Evolutionary conservation across 495 filamentous ascomycete genomes (phyloP), one percentile per base, ranked within the genome.

Genomic region (Peziza echinospora): DNA sequence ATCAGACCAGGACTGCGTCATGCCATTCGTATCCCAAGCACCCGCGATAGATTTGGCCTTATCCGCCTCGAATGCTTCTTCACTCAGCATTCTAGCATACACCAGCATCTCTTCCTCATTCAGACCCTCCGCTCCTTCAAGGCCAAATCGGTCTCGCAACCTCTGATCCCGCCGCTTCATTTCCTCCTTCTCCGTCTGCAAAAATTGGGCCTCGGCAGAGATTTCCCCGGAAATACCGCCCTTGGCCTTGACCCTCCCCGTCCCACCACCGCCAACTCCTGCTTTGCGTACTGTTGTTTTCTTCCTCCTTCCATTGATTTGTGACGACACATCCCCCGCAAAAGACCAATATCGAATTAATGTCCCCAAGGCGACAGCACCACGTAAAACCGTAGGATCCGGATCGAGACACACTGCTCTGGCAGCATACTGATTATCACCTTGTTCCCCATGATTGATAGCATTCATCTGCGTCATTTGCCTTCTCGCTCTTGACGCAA

Each of bases 261-360:
- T 37, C 30, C 43, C 71, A 71, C 34, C 77, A 72, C 17, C 74
- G 65, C 21, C 71, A 66, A 48, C 77, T 72, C 53, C 80, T 80
- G 43, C 46, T 50, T 48, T 24, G 44, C 48, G 26, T 44, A 25
- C 28, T 49, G 30, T 17, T 7, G 13, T 50, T 41, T 51, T 60
- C 16, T 44, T 43, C 10, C 30, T 21, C 52, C 63, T 71, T 22
- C 63, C 63, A 48, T 78, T 75, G 55, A 76, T 78, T 47, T 78
- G 67, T 58, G 80, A 77, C 5, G 71, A 71, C 25, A 65, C 63
- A 10, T 67, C 62, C 24, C 85, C 87, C 57, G 82, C 92, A 59
- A 92, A 94, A 16, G 79, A 77, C 89, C 89, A 97, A 59, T 85
- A 94, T 26, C 83, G 78, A 7, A 97, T 64, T 58, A 86, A 78